Evolutionary conservation across 768 basidiomycete genomes (phyloP), one percentile per base, ranked within the genome.

Genomic region (Polyporus arcularius): DNA sequence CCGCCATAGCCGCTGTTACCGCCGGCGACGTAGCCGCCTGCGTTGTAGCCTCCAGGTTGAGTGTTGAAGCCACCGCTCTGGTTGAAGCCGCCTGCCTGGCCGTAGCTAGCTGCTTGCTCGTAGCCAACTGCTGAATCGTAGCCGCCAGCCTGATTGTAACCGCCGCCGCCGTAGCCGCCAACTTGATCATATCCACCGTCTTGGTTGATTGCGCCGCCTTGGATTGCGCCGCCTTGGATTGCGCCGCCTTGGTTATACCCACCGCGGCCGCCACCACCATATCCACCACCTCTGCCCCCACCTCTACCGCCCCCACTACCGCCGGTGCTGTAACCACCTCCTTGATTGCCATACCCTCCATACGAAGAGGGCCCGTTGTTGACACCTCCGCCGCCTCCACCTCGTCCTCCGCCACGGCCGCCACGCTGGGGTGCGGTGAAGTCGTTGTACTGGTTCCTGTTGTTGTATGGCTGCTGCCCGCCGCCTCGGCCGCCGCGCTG

Each of bases 161-260:
- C 41, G 41, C 41, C 41, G 41, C 41, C 41, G 26, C 72, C 70
- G 40, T 64, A 62, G 42, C 58, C 58, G 32, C 69, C 61, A 5
- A 77, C 75, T 18, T 76, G 76, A 48, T 74, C 67, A 42, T 71
- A 76, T 2, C 69, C 69, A 12, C 65, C 67, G 38, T 32, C 70
- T 69, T 11, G 64, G 49, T 30, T 48, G 46, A 21, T 48, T 28
- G 46, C 68, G 26, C 62, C 65, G 10, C 67, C 62, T 10, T 68
- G 67, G 57, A n/a, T n/a, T n/a, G n/a, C n/a, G n/a, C n/a, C n/a
- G n/a, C n/a, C n/a, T n/a, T n/a, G n/a, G 46, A 21, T 48, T 28
- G 46, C 68, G 26, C 62, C 65, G 10, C 67, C 62, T 10, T 68
- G 67, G 57, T 65, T 67, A 12, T 75, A 68, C 10, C 72, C 71